A percentile compares a stretch with the other conserved stretches of the same genome.
Conservation (phyloP, 179 eudicot species). For the Silene coronaria region DNA sequence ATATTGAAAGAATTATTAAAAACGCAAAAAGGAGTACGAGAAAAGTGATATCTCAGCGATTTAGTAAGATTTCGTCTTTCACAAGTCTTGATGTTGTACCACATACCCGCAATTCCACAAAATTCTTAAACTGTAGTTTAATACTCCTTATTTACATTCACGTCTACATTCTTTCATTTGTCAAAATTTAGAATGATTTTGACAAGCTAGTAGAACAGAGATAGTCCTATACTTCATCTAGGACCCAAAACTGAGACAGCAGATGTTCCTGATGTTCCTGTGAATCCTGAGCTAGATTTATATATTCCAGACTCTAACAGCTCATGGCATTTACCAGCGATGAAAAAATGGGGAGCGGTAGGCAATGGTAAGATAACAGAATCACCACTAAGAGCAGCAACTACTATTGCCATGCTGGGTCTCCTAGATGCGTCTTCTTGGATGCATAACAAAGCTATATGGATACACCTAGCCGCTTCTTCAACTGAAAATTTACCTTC, state of each 20-base stretch:
- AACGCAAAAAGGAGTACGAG: too few relatives aligned
- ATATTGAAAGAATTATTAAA: too few relatives aligned
- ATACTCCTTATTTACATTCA: background rate
- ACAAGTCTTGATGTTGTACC: background rate
- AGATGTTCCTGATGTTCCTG: conserved; percentile 19
- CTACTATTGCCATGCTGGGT: conserved; percentile 39
- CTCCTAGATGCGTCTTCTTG: conserved; percentile 41
- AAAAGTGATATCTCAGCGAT: too few relatives aligned
- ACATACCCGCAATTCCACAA: background rate
- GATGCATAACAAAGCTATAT: conserved; percentile 46
- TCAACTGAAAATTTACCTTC: conserved; percentile 5
- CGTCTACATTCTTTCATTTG: background rate
- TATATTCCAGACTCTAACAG: conserved; percentile 15
- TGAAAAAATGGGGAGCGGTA: conserved; percentile 30
- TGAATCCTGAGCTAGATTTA: conserved; percentile 8
- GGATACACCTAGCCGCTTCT: conserved; percentile 40
- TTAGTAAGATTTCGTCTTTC: too few relatives aligned
- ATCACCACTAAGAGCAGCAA: conserved; percentile 34
- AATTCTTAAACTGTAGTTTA: background rate
- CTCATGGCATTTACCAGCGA: conserved; percentile 14
- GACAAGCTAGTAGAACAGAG: background rate
- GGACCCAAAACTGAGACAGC: conserved; percentile 20
- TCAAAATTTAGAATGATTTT: background rate
- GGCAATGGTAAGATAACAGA: conserved; percentile 31
- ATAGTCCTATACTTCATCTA: conserved; percentile 11